Evolutionary conservation across 768 basidiomycete species (phyloP).

Genomic region (Fomitopsis pulvina): DNA sequence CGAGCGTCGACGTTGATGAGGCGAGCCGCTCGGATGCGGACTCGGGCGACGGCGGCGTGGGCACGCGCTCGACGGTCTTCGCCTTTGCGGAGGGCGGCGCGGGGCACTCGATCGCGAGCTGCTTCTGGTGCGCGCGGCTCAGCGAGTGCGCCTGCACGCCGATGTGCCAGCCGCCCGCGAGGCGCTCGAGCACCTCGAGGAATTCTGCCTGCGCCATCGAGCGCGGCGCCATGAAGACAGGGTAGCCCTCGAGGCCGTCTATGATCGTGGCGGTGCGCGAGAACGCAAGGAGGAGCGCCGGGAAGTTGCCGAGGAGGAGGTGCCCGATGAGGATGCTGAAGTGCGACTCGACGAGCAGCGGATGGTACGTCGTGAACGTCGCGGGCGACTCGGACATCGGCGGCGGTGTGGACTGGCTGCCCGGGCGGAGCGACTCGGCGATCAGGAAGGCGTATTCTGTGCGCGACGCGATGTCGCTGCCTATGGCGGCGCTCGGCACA

Average conservation of each 20-base stretch:
- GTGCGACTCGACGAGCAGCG: slow-evolving; percentile 81
- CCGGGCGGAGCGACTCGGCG: slow-evolving; percentile 62
- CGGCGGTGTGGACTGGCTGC: slow-evolving; percentile 35
- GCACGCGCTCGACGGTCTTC: slow-evolving; percentile 16
- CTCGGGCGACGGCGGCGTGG: slow-evolving; percentile 14
- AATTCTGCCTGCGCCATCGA: slow-evolving; percentile 91
- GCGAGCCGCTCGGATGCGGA: slow-evolving; percentile 19
- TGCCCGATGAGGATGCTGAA: slow-evolving; percentile 72
- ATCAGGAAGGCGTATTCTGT: slow-evolving; percentile 64
- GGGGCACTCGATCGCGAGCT: slow-evolving; percentile 39
- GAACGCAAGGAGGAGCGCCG: slow-evolving; percentile 55
- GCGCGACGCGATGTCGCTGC: slow-evolving; percentile 41
- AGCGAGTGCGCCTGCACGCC: slow-evolving; percentile 56
- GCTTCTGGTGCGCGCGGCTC: slow-evolving; percentile 28
- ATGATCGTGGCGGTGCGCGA: slow-evolving; percentile 59
- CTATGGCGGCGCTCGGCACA: slow-evolving; percentile 14
- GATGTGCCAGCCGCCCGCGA: slow-evolving; percentile 68
- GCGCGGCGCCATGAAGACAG: slow-evolving; percentile 79
- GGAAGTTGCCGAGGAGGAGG: slow-evolving; percentile 74
- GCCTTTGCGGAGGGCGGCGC: slow-evolving; percentile 22
- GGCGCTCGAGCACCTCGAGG: slow-evolving; percentile 75
- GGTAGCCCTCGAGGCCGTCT: slow-evolving; percentile 83
- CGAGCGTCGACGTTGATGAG: slow-evolving; percentile 19
- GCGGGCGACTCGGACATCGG: slow-evolving; percentile 41
- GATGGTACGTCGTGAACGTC: slow-evolving; percentile 87